Evolutionary conservation across 148 eudicot species (phyloP).

Genomic region (Arbutus unedo): DNA sequence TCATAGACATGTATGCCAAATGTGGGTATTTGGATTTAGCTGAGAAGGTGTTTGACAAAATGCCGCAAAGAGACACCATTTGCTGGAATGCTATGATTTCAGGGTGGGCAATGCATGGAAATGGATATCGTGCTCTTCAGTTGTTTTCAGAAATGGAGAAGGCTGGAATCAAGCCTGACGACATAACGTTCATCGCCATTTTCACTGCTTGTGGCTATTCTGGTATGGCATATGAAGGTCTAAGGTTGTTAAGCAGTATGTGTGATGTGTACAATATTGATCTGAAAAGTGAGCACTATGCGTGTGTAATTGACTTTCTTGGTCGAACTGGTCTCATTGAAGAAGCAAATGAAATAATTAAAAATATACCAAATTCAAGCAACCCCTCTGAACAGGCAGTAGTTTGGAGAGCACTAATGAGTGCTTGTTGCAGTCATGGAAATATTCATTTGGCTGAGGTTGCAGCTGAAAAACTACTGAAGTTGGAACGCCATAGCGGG

Average conservation of each 20-base stretch:
- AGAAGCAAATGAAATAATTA: constrained; percentile 25
- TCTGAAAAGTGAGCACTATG: constrained; percentile 33
- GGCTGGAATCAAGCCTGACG: constrained; percentile 24
- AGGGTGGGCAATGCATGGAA: constrained; percentile 33
- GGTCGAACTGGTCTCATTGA: constrained; percentile 28
- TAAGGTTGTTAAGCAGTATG: constrained; percentile 28
- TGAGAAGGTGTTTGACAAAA: constrained; percentile 30
- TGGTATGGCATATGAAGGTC: constrained; percentile 32
- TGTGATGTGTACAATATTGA: constrained; percentile 22
- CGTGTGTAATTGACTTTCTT: constrained; percentile 30
- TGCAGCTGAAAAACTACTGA: constrained; percentile 25
- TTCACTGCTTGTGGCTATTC: constrained; percentile 39
- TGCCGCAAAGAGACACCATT: constrained; percentile 29
- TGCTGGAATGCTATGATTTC: constrained; percentile 40
- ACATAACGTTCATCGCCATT: constrained; percentile 28
- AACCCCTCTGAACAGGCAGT: constrained; percentile 25
- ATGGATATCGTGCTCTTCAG: constrained; percentile 22
- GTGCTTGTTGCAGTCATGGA: constrained; percentile 20
- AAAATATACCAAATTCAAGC: constrained; percentile 19
- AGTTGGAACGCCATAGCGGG: constrained; percentile 34
- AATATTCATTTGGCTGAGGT: constrained; percentile 17
- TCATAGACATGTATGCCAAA: constrained; percentile 36
- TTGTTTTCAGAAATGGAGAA: constrained; percentile 30
- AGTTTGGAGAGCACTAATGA: constrained; percentile 33
- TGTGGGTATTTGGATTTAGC: constrained; percentile 38